Conservation (phyloP, 208 protist species). For the Crithidia thermophila region DNA sequence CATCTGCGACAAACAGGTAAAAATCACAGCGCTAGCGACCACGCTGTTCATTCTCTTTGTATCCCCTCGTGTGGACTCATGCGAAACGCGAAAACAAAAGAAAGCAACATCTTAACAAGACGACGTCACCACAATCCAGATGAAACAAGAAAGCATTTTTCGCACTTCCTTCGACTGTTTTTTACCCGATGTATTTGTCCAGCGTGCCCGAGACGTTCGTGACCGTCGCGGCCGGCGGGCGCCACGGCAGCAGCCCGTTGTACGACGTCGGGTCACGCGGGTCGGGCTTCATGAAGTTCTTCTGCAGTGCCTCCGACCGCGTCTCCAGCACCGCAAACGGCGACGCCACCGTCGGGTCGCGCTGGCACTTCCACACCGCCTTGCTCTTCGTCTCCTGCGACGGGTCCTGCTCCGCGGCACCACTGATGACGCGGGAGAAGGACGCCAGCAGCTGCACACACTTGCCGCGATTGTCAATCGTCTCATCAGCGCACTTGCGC, state of each 20-base stretch:
- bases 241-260: constrained; percentile 64
- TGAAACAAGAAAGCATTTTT: neutral
- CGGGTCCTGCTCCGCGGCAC: constrained; percentile 23
- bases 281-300: constrained; percentile 62
- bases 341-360: constrained; percentile 60
- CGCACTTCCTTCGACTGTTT: neutral
- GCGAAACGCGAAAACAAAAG: too few relatives aligned
- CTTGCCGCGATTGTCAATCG: constrained; percentile 64
- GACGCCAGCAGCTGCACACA: constrained; percentile 70
- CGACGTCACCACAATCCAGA: neutral
- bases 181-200: constrained; percentile 17
- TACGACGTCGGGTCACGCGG: constrained; percentile 85
- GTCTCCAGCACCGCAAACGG: constrained; percentile 78
- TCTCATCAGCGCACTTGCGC: constrained; percentile 57
- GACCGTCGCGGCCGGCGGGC: constrained; percentile 50
- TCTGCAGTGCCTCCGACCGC: constrained; percentile 70
- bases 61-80: too few relatives aligned
- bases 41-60: too few relatives aligned
- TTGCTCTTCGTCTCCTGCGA: constrained; percentile 26
- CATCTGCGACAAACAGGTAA: too few relatives aligned
- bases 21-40: too few relatives aligned
- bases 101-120: neutral
- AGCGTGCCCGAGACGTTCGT: constrained; percentile 67
- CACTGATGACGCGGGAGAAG: constrained; percentile 58
- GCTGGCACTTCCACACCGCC: constrained; percentile 64